Conservation (phyloP, 805 yeast species). For the Zygosaccharomyces gambellarensis region DNA sequence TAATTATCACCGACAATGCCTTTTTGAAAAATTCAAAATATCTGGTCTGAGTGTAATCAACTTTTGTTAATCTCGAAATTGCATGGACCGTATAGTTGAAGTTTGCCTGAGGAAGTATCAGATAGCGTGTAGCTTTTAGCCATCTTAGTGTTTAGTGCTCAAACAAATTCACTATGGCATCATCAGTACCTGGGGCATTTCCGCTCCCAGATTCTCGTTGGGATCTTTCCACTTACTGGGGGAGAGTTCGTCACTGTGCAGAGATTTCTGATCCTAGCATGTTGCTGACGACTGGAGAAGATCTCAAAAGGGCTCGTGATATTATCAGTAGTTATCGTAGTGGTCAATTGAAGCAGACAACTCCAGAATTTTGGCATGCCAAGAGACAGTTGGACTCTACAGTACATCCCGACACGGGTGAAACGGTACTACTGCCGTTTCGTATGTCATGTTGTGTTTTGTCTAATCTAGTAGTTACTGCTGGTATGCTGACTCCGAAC, state of each 20-base stretch:
- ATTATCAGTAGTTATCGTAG: slow-evolving; percentile 67
- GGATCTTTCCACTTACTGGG: slow-evolving; percentile 81
- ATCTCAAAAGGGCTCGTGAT: slow-evolving; percentile 59
- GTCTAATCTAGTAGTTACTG: slow-evolving; percentile 89
- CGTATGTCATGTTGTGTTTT: slow-evolving; percentile 96
- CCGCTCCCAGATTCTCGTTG: slow-evolving; percentile 74
- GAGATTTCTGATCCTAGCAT: slow-evolving; percentile 89
- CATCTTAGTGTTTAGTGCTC: background rate
- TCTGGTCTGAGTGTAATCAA: background rate
- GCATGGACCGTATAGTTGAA: too few species aligned
- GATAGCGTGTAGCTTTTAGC: too few species aligned
- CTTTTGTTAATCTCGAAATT: too few species aligned
- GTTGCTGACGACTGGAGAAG: slow-evolving; percentile 65
- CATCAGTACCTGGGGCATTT: slow-evolving; percentile 78
- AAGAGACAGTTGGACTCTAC: slow-evolving; percentile 86
- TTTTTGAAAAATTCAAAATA: background rate
- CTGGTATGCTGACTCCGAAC: slow-evolving; percentile 96
- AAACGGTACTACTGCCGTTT: slow-evolving; percentile 86
- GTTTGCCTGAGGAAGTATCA: too few species aligned
- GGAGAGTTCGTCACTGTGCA: slow-evolving; percentile 91
- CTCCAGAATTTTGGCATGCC: slow-evolving; percentile 83
- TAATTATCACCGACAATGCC: background rate
- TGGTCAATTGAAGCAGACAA: slow-evolving; percentile 60
- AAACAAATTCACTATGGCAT: slow-evolving; percentile 57
- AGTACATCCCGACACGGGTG: slow-evolving; percentile 95